These are phyloP conservation scores for Gossypium mustelinum DNA, from an alignment of 345 rosid genomes.

Conservation along the genomic window DNA sequence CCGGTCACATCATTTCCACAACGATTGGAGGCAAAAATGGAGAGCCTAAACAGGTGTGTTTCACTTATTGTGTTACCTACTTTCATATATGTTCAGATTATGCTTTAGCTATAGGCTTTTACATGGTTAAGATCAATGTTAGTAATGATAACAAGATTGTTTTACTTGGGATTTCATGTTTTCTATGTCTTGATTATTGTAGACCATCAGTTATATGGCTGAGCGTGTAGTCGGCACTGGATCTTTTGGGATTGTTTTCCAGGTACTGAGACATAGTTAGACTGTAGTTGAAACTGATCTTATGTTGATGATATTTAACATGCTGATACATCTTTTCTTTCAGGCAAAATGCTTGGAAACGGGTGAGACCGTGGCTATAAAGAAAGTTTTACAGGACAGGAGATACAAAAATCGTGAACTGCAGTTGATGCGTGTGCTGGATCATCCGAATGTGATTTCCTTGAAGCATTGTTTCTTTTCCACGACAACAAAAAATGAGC, in stretches of 20 bases:
- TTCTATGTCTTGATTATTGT: slow-evolving; percentile 22
- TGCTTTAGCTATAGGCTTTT: neutral
- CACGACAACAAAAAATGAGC: slow-evolving; percentile 72
- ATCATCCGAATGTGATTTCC: slow-evolving; percentile 79
- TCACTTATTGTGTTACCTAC: neutral
- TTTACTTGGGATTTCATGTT: neutral
- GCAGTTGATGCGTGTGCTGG: slow-evolving; percentile 77
- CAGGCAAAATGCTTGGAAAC: slow-evolving; percentile 84
- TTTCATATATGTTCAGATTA: neutral
- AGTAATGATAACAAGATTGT: neutral
- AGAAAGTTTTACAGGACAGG: slow-evolving; percentile 77
- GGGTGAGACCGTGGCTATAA: slow-evolving; percentile 83
- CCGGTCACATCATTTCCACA: slow-evolving; percentile 86
- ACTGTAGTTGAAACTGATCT: neutral
- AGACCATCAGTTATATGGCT: slow-evolving; percentile 24
- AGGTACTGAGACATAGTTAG: slow-evolving; percentile 18
- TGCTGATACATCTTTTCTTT: slow-evolving; percentile 12
- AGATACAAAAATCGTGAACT: slow-evolving; percentile 86
- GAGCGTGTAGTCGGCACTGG: neutral
- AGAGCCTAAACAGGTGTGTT: slow-evolving; percentile 66
- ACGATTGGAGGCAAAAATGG: slow-evolving; percentile 92
- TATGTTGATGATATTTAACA: neutral
- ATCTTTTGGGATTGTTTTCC: slow-evolving; percentile 6
- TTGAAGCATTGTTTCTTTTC: slow-evolving; percentile 93
- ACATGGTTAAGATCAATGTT: neutral